Evolutionary conservation across 2,329 filamentous ascomycete species (phyloP), one percentile per base, ranked within the genome.

Genomic region (Ascochyta clinopodiicola): DNA sequence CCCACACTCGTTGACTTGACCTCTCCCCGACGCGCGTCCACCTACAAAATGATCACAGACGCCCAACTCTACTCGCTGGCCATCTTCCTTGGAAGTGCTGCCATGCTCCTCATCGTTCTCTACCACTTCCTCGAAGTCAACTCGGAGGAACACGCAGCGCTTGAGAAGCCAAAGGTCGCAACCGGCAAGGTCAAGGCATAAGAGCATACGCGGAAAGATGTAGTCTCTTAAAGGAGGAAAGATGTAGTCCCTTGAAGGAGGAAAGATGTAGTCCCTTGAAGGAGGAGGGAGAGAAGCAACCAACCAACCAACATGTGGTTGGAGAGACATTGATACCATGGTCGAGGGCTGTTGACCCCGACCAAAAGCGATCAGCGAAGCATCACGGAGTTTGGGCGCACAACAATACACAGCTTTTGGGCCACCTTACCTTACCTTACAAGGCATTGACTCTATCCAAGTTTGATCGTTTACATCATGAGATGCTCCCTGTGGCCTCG

Each of bases 111-210:
- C 59, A 97, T 98, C 64, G 87, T 99, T 27, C 79, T 96, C 25
- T 98, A 99, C 79, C 92, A 98, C 78, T 98, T 96, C 80, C 87
- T 99, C 69, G 94, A 98, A 76, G 86, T 96, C 80, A 98, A 99
- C 73, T 86, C 91, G n/a, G 82, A 84, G 63, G 84, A 88, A 55
- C 68, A 75, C 48, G 64, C 63, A 24, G 53, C 63, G 19, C 59
- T 61, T 17, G 61, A 69, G 56, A 72, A 74, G 54, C 59, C 66
- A 24, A 72, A 68, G 50, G 55, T 50, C 29, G 63, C 62, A 34
- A 57, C 62, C 24, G 67, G 57, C 37, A 76, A 75, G 57, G 64
- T 60, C 7, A 75, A 70, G 65, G 52, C 46, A 22, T 56, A 49
- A 38, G 44, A 37, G 8, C 15, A 19, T 13, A 53, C 51, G 42